phyloP scores from a whole-genome alignment of 306 rosid genomes.

The Hippophae tibetana region DNA sequence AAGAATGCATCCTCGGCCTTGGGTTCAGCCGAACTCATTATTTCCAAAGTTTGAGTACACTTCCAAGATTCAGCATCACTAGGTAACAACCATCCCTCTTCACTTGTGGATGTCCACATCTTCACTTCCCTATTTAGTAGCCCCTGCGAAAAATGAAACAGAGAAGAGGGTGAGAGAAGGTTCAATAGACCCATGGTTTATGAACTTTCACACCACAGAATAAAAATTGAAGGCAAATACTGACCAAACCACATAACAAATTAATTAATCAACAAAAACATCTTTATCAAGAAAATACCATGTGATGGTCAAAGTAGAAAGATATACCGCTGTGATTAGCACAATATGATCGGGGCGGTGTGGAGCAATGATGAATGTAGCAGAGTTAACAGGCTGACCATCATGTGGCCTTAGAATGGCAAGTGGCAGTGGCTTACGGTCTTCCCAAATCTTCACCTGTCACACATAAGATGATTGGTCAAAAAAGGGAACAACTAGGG shows the following conservation, averaged over 20 bases:
- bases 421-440: conserved; percentile 47
- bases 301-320: conserved; percentile 15
- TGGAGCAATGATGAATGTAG: conserved; percentile 64
- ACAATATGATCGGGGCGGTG: conserved; percentile 64
- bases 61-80: conserved; percentile 62
- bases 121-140: conserved; percentile 57
- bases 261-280: background rate
- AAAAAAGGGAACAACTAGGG: conserved; percentile 7
- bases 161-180: background rate
- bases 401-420: conserved; percentile 59
- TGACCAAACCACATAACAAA: conserved; percentile 16
- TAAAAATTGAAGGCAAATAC: conserved; percentile 3
- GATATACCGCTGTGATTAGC: conserved; percentile 61
- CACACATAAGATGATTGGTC: conserved; percentile 16
- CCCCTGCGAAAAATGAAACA: conserved; percentile 31
- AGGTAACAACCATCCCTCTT: conserved; percentile 74
- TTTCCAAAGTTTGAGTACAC: conserved; percentile 54
- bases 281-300: background rate
- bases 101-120: conserved; percentile 56
- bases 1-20: conserved; percentile 54
- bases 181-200: background rate
- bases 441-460: conserved; percentile 79
- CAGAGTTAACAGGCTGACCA: conserved; percentile 60
- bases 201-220: background rate
- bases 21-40: conserved; percentile 45